Base-by-base conservation (phyloP, 1,284 basidiomycete species). In the Volvariella surrecta region DNA sequence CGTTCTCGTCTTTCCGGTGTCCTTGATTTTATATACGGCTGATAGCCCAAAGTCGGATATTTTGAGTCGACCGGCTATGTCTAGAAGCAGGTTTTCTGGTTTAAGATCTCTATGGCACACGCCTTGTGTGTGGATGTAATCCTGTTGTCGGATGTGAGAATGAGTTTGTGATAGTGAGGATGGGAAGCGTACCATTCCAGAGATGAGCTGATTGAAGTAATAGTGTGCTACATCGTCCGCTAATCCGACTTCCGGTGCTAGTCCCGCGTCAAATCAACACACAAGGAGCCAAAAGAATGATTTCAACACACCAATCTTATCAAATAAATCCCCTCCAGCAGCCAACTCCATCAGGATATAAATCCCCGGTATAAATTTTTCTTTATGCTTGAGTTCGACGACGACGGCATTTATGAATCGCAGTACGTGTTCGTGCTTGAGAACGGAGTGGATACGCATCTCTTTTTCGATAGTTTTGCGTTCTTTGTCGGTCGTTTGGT, bases 41-140 rank as follows among this genome's bases (percentile, higher is more conserved):
- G 90, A 94, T 1, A 99, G 72, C 0, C 96, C 96, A 62, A 98
- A 99, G 58, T 99, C 95, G 1, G 89, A 89, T 40, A 99, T 85
- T 58, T 98, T 97, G 53, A 98, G 76, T 19, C 70, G 71, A 28
- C 86, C 89, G 9, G 83, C 79, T 0, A 74, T 74, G 47, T 91
- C 86, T 2, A 96, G 75, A 2, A 96, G 73, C 1, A 96, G 60
- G 55, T 99, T 99, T 61, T 98, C 95, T 0, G 95, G 95, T 61
- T 99, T 99, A 45, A 99, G 75, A 56, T 99, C 95, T 32, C 95
- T 81, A 60, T 99, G 95, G 53, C 89, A 94, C 24, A 98, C 89
- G 35, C 94, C 95, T 67, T 91, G 82, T 3, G 61, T 63, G 57
- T 99, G 95, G 46, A 97, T 87, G 62, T 85, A 91, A 40, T 74